A percentile compares a stretch with the other conserved stretches of the same genome.
These are phyloP conservation scores for Ganoderma resinaceum DNA, from an alignment of 1,284 basidiomycete genomes.

Conservation along the genomic window DNA sequence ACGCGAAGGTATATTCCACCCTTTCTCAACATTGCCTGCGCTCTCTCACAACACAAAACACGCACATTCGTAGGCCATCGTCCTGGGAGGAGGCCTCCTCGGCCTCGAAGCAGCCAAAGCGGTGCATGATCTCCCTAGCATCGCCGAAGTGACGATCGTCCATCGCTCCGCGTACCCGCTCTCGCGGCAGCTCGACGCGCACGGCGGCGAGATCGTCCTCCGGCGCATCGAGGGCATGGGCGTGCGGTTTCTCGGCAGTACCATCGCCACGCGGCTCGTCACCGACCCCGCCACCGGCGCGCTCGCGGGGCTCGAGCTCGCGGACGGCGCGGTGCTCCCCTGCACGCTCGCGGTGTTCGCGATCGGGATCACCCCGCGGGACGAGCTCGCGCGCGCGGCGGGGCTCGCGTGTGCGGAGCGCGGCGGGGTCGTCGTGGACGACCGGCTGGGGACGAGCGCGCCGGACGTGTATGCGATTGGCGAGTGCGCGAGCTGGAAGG, in stretches of 20 bases:
- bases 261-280: conserved; percentile 50
- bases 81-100: conserved; percentile 78
- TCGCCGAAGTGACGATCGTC: conserved; percentile 58
- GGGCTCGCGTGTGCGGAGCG: conserved; percentile 54
- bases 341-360: conserved; percentile 68
- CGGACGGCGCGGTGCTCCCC: conserved; percentile 50
- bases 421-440: conserved; percentile 66
- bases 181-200: conserved; percentile 74
- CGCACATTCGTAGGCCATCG: conserved; percentile 46
- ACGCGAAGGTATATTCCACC: conserved; percentile 29
- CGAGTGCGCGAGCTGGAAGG: conserved; percentile 77
- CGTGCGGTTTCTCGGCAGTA: conserved; percentile 64
- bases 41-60: no score
- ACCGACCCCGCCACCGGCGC: conserved; percentile 37
- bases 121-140: conserved; percentile 62
- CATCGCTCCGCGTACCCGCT: conserved; percentile 70
- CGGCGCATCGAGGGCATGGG: conserved; percentile 72
- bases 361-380: conserved; percentile 74
- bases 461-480: conserved; percentile 76
- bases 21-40: no score
- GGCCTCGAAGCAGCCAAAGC: conserved; percentile 83
- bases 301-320: conserved; percentile 58
- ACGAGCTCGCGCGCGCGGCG: conserved; percentile 64
- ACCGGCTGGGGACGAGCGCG: conserved; percentile 63
- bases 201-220: conserved; percentile 75